Evolutionary conservation across 352 stramenopile genomes (phyloP).

Genomic region (Phytophthora palmivora): DNA sequence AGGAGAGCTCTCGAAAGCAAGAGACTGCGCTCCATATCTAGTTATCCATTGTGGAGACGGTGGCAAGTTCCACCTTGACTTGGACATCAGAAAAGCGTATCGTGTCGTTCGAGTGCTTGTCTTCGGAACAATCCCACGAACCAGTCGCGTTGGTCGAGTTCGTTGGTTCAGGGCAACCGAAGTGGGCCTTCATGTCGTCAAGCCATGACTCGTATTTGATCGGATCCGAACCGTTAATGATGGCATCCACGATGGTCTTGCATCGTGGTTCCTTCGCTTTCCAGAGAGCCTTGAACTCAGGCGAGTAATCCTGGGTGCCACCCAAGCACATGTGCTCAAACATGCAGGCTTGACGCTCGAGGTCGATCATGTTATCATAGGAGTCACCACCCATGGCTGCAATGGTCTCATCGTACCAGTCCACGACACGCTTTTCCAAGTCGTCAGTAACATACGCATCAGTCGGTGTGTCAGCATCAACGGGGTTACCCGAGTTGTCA

Average conservation of each 20-base stretch:
- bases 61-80: not conserved
- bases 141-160: slow-evolving; percentile 23
- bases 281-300: slow-evolving; percentile 59
- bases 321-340: slow-evolving; percentile 64
- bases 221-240: slow-evolving; percentile 37
- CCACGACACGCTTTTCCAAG: too few species aligned
- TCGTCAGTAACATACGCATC: too few species aligned
- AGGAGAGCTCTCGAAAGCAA: too few species aligned
- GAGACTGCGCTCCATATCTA: too few species aligned
- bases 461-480: too few species aligned
- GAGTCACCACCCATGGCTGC: too few species aligned
- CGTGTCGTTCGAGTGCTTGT: slow-evolving; percentile 24
- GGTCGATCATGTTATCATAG: too few species aligned
- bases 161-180: slow-evolving; percentile 47
- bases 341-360: slow-evolving; percentile 67
- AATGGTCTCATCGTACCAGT: too few species aligned
- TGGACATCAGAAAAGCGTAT: slow-evolving; percentile 22
- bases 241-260: slow-evolving; percentile 57
- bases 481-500: too few species aligned
- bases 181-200: slow-evolving; percentile 41
- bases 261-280: slow-evolving; percentile 46
- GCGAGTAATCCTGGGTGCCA: slow-evolving; percentile 49
- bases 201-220: slow-evolving; percentile 53
- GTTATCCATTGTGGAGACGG: too few species aligned
- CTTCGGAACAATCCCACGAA: not conserved